Conservation (phyloP, 2,329 filamentous ascomycete genomes). For the Aureobasidium sp. region DNA sequence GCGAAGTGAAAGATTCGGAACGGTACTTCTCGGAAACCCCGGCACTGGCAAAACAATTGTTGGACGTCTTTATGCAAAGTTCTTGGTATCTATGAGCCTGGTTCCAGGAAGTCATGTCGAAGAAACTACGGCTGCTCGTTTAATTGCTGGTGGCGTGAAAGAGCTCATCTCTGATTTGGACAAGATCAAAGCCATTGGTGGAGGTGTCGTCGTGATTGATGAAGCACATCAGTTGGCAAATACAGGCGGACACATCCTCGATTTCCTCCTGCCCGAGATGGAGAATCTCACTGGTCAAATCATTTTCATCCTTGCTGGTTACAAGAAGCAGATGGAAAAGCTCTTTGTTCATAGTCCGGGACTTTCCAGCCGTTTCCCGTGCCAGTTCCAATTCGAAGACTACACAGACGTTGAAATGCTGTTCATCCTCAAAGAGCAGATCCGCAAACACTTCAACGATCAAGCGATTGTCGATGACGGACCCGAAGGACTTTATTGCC, state of each 20-base stretch:
- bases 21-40: conserved; percentile 62
- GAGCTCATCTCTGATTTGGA: conserved; percentile 53
- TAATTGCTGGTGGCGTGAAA: conserved; percentile 56
- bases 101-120: conserved; percentile 50
- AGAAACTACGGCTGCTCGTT: conserved; percentile 60
- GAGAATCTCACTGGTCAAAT: conserved; percentile 65
- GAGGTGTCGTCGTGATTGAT: conserved; percentile 69
- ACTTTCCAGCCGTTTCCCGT: conserved; percentile 57
- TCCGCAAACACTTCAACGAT: conserved; percentile 40
- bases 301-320: conserved; percentile 66
- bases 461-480: neutral
- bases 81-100: conserved; percentile 56
- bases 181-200: conserved; percentile 49
- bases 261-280: conserved; percentile 64
- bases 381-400: conserved; percentile 59
- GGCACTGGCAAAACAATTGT: conserved; percentile 74
- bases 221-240: conserved; percentile 69
- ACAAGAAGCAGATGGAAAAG: conserved; percentile 65
- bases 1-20: conserved; percentile 53
- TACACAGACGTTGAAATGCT: conserved; percentile 60
- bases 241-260: conserved; percentile 56
- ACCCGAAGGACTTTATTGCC: neutral
- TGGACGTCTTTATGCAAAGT: conserved; percentile 60
- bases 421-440: conserved; percentile 53
- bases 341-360: conserved; percentile 71